Percentiles rank a stretch among this genome's conserved stretches.
Conservation (phyloP, 164 flowering plant genomes). For the Cinnamomum chago region DNA sequence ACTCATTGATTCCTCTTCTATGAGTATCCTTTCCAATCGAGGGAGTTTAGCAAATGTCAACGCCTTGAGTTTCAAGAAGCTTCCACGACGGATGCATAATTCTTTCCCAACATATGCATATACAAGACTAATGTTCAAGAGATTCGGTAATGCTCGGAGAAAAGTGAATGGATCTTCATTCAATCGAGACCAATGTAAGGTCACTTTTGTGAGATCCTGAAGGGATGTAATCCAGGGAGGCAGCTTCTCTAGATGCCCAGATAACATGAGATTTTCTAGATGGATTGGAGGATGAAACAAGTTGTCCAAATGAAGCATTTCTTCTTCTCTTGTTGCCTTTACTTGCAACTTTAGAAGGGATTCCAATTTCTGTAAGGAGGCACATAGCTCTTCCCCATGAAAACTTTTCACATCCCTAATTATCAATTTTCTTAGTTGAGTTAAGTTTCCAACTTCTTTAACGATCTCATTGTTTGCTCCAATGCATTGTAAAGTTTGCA, state of each 20-base stretch:
- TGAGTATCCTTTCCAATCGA: background rate
- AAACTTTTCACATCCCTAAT: background rate
- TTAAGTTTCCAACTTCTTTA: background rate
- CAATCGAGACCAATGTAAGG: background rate
- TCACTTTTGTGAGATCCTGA: constrained; percentile 19
- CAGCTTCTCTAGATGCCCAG: constrained; percentile 21
- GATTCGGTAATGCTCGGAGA: background rate
- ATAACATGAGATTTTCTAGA: constrained; percentile 28
- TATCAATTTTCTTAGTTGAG: background rate
- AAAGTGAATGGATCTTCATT: background rate
- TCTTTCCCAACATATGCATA: background rate
- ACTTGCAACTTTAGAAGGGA: background rate
- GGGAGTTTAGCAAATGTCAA: too few species aligned
- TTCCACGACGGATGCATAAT: background rate
- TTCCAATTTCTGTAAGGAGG: background rate
- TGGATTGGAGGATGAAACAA: background rate
- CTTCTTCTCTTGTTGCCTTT: background rate
- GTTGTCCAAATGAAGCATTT: background rate
- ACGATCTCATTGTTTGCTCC: background rate
- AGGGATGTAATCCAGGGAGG: constrained; percentile 30
- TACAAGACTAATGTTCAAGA: too few species aligned
- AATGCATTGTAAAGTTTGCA: background rate
- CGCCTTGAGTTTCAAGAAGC: background rate
- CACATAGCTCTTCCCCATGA: background rate
- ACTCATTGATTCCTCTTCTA: background rate